Percentiles rank a stretch among this genome's conserved stretches.
phyloP scores from a whole-genome alignment of 1,139 yeast species.

The Scheffersomyces lignicola region DNA sequence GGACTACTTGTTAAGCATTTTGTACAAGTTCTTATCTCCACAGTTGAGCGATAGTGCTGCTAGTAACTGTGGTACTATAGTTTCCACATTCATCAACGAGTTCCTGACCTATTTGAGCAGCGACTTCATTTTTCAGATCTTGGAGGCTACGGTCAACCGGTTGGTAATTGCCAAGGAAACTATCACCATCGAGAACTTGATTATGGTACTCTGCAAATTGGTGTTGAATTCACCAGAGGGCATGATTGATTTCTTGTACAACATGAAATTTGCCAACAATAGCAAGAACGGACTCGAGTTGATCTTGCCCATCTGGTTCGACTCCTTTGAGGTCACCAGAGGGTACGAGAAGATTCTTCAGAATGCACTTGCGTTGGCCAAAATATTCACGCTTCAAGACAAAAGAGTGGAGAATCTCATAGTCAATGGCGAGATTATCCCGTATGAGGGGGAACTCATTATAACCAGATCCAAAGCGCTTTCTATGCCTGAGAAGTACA shows the following conservation, averaged over 20 bases:
- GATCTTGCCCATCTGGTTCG: constrained; percentile 69
- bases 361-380: constrained; percentile 70
- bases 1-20: constrained; percentile 55
- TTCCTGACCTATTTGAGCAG: constrained; percentile 52
- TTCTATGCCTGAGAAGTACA: constrained; percentile 60
- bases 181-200: constrained; percentile 71
- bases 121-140: constrained; percentile 55
- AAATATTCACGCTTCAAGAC: constrained; percentile 61
- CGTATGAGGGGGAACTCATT: constrained; percentile 61
- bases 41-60: constrained; percentile 78
- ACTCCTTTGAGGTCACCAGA: constrained; percentile 74
- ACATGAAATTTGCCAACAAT: constrained; percentile 7
- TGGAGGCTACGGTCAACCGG: constrained; percentile 72
- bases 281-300: constrained; percentile 27
- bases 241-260: constrained; percentile 58
- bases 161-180: constrained; percentile 66
- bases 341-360: constrained; percentile 75
- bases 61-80: constrained; percentile 67
- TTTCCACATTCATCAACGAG: constrained; percentile 62
- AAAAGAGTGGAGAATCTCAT: constrained; percentile 46
- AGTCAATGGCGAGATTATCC: constrained; percentile 79
- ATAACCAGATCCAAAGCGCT: constrained; percentile 84
- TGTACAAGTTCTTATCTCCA: constrained; percentile 72
- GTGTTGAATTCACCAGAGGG: constrained; percentile 60
- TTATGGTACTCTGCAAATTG: constrained; percentile 75